Base-by-base conservation (phyloP, 495 filamentous ascomycete species). In the Polyplosphaeria fusca region DNA sequence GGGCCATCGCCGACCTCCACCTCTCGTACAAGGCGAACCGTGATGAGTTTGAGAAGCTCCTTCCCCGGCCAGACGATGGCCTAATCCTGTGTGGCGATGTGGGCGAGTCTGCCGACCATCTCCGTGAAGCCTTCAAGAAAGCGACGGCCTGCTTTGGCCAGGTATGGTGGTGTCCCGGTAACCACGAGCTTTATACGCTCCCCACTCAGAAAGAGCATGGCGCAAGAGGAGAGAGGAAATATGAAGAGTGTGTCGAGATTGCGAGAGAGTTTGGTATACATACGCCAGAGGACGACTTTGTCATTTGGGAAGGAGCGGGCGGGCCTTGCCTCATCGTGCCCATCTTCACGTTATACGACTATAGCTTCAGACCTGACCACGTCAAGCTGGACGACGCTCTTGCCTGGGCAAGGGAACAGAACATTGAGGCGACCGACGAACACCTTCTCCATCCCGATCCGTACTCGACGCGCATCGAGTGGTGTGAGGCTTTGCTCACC, bases 291-390 rank as follows among this genome's bases (percentile, higher is more conserved):
- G 71, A 73, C 55, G 64, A 65, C 1, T 73, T 56, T 50, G 53
- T 57, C 27, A 55, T 64, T 23, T 73, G 71, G 71, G 61, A 68
- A n/a, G 69, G 68, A 48, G 65, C 67, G 47, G 69, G 65, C 43
- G 58, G 63, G 3, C 67, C 65, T 4, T 64, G 55, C 23, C 41
- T 73, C 14, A 71, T 73, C 28, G 68, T 64, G 22, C 71, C 67
- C 38, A 67, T 72, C 49, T 73, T 73, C 62, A 71, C 71, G 7
- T 57, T 73, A 5, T 73, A 73, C 58, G 71, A 73, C 47, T 73
- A 73, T 51, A 68, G 63, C 43, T 73, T 72, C 37, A 60, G 70
- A 11, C 71, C 71, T 0, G 64, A 48, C 1, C 32, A 71, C 32
- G 65, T 73, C 18, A 64, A 56, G 11, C 30, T 61, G 11, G 68